These are phyloP conservation scores for Candida mattraensis DNA, from an alignment of 805 yeast genomes.

Conservation along the genomic window DNA sequence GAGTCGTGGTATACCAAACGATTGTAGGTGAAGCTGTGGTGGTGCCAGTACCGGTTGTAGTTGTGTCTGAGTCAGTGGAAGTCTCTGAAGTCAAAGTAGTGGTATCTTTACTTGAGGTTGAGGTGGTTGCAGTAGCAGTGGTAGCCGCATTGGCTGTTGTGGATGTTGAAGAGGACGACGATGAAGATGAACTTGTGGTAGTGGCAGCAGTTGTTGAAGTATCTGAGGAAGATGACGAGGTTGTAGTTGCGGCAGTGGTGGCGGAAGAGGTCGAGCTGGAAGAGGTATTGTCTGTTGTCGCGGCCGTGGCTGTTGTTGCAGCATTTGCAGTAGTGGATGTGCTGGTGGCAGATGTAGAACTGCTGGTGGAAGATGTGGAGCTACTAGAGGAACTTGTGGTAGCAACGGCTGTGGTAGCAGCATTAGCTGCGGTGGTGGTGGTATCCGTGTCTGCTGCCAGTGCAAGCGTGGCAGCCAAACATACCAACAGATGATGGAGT, in stretches of 20 bases:
- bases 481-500: slow-evolving; percentile 7
- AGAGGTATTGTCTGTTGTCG: slow-evolving; percentile 8
- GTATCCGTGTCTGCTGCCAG: slow-evolving; percentile 16
- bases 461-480: slow-evolving; percentile 8
- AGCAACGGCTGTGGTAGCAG: slow-evolving; percentile 10
- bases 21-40: slow-evolving; percentile 17
- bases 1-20: slow-evolving; percentile 27
- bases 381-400: too few species aligned
- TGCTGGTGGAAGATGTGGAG: too few species aligned
- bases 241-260: slow-evolving; percentile 6
- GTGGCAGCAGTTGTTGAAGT: slow-evolving; percentile 11
- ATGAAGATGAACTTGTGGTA: slow-evolving; percentile 11
- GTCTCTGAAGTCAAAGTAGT: slow-evolving; percentile 9
- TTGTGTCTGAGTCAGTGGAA: too few species aligned
- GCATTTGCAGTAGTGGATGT: slow-evolving; percentile 16
- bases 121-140: slow-evolving; percentile 27
- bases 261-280: slow-evolving; percentile 3
- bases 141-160: slow-evolving; percentile 18
- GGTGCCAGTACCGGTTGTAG: slow-evolving; percentile 30
- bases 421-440: slow-evolving; percentile 10
- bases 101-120: slow-evolving; percentile 25
- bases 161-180: slow-evolving; percentile 20
- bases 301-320: slow-evolving; percentile 11
- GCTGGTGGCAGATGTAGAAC: slow-evolving; percentile 12
- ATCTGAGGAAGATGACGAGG: slow-evolving; percentile 6